A percentile compares a stretch with the other conserved stretches of the same genome.
Conservation (phyloP, 2,329 filamentous ascomycete species). For the Geoglossum cookeanum region DNA sequence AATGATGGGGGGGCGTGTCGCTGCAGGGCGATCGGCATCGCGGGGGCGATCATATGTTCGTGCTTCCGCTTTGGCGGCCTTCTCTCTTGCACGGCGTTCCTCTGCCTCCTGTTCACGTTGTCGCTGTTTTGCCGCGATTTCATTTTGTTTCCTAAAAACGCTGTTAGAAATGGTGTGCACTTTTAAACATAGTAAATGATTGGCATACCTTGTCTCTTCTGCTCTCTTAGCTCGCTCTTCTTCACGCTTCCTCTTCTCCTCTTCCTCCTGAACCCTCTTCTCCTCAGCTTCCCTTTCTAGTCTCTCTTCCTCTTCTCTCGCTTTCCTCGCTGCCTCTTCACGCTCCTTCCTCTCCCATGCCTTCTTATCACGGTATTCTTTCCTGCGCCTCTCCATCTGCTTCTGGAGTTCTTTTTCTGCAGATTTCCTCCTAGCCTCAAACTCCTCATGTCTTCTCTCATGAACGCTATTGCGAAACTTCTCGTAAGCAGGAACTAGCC, state of each 20-base stretch:
- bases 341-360: slow-evolving; percentile 66
- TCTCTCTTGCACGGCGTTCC: slow-evolving; percentile 17
- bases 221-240: slow-evolving; percentile 48
- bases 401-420: slow-evolving; percentile 86
- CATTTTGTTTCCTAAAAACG: slow-evolving; percentile 36
- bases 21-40: neutral
- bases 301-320: slow-evolving; percentile 73
- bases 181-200: neutral
- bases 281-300: slow-evolving; percentile 69
- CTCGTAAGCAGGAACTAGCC: slow-evolving; percentile 72
- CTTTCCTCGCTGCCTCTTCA: slow-evolving; percentile 63
- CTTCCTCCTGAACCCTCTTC: slow-evolving; percentile 59
- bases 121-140: slow-evolving; percentile 45
- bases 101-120: slow-evolving; percentile 79
- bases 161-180: slow-evolving; percentile 16
- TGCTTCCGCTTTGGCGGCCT: neutral
- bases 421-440: slow-evolving; percentile 80
- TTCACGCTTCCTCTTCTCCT: slow-evolving; percentile 51
- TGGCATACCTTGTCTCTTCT: slow-evolving; percentile 36
- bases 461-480: slow-evolving; percentile 64
- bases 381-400: slow-evolving; percentile 72
- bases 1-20: neutral
- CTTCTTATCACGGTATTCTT: slow-evolving; percentile 69
- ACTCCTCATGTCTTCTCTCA: slow-evolving; percentile 79
- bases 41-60: slow-evolving; percentile 1